Evolutionary conservation across 1,139 yeast genomes (phyloP).

Genomic region (Candida gigantensis): DNA sequence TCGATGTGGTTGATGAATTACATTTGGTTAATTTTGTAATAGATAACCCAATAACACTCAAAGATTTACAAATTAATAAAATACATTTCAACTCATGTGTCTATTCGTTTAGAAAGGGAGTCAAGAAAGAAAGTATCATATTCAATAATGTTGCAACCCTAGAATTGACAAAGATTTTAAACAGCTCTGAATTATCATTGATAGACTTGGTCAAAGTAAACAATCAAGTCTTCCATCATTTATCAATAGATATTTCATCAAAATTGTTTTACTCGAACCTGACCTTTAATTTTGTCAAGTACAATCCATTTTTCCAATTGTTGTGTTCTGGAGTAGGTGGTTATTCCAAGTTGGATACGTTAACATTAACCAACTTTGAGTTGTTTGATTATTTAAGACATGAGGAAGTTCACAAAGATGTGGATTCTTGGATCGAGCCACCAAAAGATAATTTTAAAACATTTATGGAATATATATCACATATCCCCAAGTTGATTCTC

Average conservation of each 20-base stretch:
- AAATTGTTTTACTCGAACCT: conserved; percentile 41
- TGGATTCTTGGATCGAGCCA: conserved; percentile 23
- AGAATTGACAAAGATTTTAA: conserved; percentile 35
- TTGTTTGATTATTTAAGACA: conserved; percentile 29
- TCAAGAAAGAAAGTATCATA: conserved; percentile 16
- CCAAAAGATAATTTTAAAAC: conserved; percentile 29
- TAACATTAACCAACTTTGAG: conserved; percentile 37
- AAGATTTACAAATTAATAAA: conserved; percentile 17
- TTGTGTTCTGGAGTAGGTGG: conserved; percentile 43
- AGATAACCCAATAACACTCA: conserved; percentile 28
- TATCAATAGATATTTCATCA: conserved; percentile 52
- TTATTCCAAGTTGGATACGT: conserved; percentile 27
- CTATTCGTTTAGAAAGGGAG: conserved; percentile 21
- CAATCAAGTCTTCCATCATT: conserved; percentile 24
- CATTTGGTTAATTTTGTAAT: conserved; percentile 49
- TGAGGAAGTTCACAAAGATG: conserved; percentile 17
- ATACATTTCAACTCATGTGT: conserved; percentile 29
- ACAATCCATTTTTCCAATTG: conserved; percentile 43
- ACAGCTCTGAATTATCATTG: conserved; percentile 49
- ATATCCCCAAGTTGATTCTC: conserved; percentile 28
- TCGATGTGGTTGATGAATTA: conserved; percentile 46
- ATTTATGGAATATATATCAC: conserved; percentile 28
- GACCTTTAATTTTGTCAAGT: conserved; percentile 36
- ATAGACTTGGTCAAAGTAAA: conserved; percentile 41
- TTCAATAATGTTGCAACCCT: conserved; percentile 41